Evolutionary conservation across 139 green algal genomes (phyloP).

Genomic region (Eudorina sp.): DNA sequence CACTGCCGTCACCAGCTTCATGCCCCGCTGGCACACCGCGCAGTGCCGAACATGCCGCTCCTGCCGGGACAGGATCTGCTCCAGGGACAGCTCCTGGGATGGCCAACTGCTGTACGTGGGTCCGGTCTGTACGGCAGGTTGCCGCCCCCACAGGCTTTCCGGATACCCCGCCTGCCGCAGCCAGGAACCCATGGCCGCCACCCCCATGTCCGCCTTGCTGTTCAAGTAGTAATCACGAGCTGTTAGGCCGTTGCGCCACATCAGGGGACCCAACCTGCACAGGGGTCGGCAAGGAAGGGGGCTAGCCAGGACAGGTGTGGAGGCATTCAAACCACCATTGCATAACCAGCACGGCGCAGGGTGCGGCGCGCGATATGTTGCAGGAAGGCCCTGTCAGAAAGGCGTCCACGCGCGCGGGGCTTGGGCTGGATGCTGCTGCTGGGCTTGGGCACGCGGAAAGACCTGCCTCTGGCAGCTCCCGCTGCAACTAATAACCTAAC

Average conservation of each 20-base stretch:
- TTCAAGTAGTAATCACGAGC: constrained; percentile 43
- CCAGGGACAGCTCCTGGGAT: neutral
- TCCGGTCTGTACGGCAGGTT: neutral
- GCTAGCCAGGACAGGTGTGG: no score
- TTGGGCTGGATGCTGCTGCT: no score
- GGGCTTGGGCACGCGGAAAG: no score
- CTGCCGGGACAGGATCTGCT: neutral
- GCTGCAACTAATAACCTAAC: no score
- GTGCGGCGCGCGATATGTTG: no score
- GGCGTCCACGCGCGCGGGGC: no score
- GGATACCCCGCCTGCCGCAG: constrained; percentile 37
- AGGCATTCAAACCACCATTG: no score
- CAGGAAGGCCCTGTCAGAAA: no score
- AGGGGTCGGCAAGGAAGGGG: no score
- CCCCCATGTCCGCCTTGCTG: constrained; percentile 44
- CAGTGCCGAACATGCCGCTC: constrained; percentile 54
- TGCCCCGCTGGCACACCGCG: constrained; percentile 35
- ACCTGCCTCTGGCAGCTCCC: no score
- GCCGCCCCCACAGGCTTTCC: constrained; percentile 46
- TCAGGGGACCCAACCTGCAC: no score
- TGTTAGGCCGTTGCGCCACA: constrained; percentile 35
- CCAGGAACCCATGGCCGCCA: constrained; percentile 51
- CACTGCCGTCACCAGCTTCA: constrained; percentile 25
- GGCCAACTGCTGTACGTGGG: constrained; percentile 16
- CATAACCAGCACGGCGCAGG: no score